Evolutionary conservation across 495 filamentous ascomycete species (phyloP).

Genomic region (Penicillium crystallinum): DNA sequence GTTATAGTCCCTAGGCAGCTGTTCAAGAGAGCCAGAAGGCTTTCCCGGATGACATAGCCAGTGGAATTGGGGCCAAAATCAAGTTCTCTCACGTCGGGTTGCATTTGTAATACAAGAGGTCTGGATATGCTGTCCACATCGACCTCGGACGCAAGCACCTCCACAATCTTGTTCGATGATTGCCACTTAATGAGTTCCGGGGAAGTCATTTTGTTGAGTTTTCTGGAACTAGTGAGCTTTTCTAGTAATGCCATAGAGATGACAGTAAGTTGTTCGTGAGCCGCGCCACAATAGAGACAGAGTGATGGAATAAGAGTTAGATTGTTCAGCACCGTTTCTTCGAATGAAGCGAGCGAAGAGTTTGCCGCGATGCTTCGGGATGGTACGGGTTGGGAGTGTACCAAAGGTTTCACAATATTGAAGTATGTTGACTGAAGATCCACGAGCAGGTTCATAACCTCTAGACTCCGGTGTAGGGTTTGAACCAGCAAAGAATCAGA

Average conservation of each 20-base stretch:
- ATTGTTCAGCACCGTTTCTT: slow-evolving; percentile 83
- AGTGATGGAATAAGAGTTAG: slow-evolving; percentile 69
- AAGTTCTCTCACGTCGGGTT: slow-evolving; percentile 55
- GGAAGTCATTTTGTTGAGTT: slow-evolving; percentile 53
- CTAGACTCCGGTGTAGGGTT: slow-evolving; percentile 65
- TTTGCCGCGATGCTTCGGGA: slow-evolving; percentile 55
- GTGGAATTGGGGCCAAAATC: slow-evolving; percentile 56
- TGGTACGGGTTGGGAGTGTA: slow-evolving; percentile 51
- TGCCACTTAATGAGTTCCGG: slow-evolving; percentile 45
- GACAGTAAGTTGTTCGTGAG: slow-evolving; percentile 68
- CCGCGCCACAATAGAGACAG: slow-evolving; percentile 76
- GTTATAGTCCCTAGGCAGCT: slow-evolving; percentile 65
- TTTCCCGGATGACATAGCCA: slow-evolving; percentile 69
- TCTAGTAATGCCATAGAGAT: slow-evolving; percentile 74
- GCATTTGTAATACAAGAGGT: slow-evolving; percentile 61
- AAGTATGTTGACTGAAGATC: slow-evolving; percentile 88
- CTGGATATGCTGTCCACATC: slow-evolving; percentile 65
- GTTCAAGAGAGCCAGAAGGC: slow-evolving; percentile 77
- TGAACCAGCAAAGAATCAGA: slow-evolving; percentile 70
- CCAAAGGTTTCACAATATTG: slow-evolving; percentile 72
- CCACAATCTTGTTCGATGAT: slow-evolving; percentile 71
- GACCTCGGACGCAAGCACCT: slow-evolving; percentile 65
- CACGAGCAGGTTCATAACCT: slow-evolving; percentile 74
- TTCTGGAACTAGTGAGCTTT: slow-evolving; percentile 76
- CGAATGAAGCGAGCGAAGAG: slow-evolving; percentile 72